Base-by-base conservation (phyloP, 192 early-diverging fungal species). In the Mortierella antarctica region DNA sequence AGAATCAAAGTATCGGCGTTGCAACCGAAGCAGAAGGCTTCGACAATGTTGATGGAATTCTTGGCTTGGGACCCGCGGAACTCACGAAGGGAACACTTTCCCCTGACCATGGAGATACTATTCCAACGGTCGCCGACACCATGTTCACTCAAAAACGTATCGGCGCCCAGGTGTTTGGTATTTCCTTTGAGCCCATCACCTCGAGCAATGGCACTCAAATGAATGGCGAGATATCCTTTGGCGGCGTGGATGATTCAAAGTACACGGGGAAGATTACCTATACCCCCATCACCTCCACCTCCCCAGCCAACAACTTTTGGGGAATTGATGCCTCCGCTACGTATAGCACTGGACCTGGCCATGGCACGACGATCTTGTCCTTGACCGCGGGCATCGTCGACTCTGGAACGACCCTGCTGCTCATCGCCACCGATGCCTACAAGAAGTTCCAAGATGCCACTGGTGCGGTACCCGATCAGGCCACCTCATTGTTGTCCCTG, bases 181-280 rank as follows among this genome's bases (percentile, higher is more conserved):
- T 83, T 41, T 72, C 62, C 31, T 78, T 83, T 57, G 53, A 65
- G 57, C 53, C 58, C 21, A 71, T 61, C 5, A 45, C 59, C 17
- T 46, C n/a, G 17, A 74, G 70, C 10, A 42, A 51, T 7, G 17
- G 23, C 8, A 15, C 46, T 5, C 20, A 55, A 20, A 48, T 40
- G 4, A 77, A 73, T 56, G 82, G 82, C 15, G 57, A 72, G 60
- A 45, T 83, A 5, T 70, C 74, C 10, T 70, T 83, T 42, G 82
- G 82, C 9, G 74, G 60, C 11, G 39, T 73, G 8, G 57, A 70
- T 46, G 6, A 57, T 4, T 44, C 46, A 49, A 57, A 47, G 46
- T 78, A 69, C 66, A 40, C 62, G 20, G 82, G 74, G 6, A 42
- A 62, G 0, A 51, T 83, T 17, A 64, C 56, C 46, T 83, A 67